Evolutionary conservation across 2,329 filamentous ascomycete species (phyloP).

Genomic region (Botrytis medusae): DNA sequence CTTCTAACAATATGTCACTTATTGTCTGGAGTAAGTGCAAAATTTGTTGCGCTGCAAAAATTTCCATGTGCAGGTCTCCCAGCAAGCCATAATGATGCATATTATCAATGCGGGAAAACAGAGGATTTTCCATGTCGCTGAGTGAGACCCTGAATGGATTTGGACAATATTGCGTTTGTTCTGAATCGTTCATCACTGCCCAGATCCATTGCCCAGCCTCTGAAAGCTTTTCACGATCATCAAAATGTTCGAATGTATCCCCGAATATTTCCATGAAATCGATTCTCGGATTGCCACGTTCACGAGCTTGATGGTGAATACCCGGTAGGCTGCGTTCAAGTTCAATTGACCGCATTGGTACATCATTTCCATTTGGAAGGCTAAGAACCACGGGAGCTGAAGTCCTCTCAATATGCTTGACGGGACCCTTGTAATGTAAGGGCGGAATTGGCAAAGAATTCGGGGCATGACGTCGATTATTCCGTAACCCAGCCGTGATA

Average conservation of each 20-base stretch:
- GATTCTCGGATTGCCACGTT: conserved; percentile 12
- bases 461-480: not conserved
- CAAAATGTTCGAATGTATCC: conserved; percentile 9
- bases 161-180: not conserved
- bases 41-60: conserved; percentile 9
- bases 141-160: conserved; percentile 4
- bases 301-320: conserved; percentile 15
- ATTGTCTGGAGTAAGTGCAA: conserved; percentile 18
- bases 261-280: conserved; percentile 11
- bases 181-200: not conserved
- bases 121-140: not conserved
- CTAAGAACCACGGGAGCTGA: conserved; percentile 13
- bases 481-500: conserved; percentile 15
- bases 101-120: not conserved
- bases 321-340: conserved; percentile 14
- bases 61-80: conserved; percentile 4
- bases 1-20: conserved; percentile 14
- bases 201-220: conserved; percentile 18
- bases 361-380: not conserved
- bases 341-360: conserved; percentile 1
- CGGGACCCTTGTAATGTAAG: not conserved
- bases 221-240: conserved; percentile 15
- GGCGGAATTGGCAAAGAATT: not conserved
- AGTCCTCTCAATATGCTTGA: conserved; percentile 9
- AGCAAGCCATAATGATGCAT: not conserved